Percentiles rank a stretch among this genome's conserved stretches.
These are phyloP conservation scores for Gryganskiella cystojenkinii DNA, from an alignment of 192 early-diverging fungal species.

Conservation along the genomic window DNA sequence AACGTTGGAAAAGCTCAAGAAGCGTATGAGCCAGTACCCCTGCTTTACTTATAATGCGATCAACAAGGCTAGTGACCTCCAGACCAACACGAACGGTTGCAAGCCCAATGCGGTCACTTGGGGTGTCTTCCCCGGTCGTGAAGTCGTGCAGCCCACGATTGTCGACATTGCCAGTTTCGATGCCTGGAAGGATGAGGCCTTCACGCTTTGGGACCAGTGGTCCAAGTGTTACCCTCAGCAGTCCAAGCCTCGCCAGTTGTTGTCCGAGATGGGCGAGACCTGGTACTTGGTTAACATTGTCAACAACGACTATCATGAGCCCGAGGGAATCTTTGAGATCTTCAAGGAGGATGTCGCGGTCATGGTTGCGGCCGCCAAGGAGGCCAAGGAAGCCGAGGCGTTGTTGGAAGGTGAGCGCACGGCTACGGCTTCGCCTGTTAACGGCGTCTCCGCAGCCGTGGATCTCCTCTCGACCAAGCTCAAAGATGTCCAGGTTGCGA, in stretches of 20 bases:
- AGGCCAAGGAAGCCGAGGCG: not conserved
- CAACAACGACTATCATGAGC: conserved; percentile 90
- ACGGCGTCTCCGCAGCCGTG: not conserved
- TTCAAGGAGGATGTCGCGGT: conserved; percentile 57
- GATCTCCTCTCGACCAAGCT: conserved; percentile 13
- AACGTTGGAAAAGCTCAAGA: conserved; percentile 70
- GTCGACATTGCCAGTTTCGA: conserved; percentile 89
- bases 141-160: conserved; percentile 96
- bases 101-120: conserved; percentile 95
- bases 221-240: conserved; percentile 70
- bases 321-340: conserved; percentile 73
- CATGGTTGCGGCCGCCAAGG: conserved; percentile 1
- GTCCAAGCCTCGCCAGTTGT: conserved; percentile 54
- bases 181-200: conserved; percentile 99
- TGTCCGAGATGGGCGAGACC: conserved; percentile 68
- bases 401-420: conserved; percentile 1
- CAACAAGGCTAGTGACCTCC: conserved; percentile 86
- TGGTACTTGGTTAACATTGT: conserved; percentile 96
- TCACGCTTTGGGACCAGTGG: conserved; percentile 94
- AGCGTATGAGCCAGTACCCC: conserved; percentile 65
- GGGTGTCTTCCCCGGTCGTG: conserved; percentile 98
- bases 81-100: conserved; percentile 84
- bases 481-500: not conserved
- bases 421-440: not conserved
- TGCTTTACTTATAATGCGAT: conserved; percentile 91